Base-by-base conservation (phyloP, 306 rosid species). In the Corylus avellana region DNA sequence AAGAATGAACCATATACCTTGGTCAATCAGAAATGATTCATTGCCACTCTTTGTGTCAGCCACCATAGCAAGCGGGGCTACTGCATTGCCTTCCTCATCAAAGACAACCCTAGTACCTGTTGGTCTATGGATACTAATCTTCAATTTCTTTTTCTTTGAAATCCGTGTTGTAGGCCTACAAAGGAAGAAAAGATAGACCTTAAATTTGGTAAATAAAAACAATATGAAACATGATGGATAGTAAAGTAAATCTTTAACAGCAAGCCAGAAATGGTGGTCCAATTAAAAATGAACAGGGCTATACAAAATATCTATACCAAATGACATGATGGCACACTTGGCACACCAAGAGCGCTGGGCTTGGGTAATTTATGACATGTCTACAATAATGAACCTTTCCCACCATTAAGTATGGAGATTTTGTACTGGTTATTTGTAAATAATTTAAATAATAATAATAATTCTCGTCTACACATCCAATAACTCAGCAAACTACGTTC, bases 1-100 rank as follows among this genome's bases (percentile, higher is more conserved):
- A 54, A 61, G 79, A 82, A 55, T 16, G 62, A 32, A 18, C 17
- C 53, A 51, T 70, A 76, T 83, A 91, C 98, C 96, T 78, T 87
- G 87, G 83, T 95, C 98, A 72, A 89, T 85, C 69, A 75, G 29
- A 72, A 81, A 42, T 9, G 88, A 14, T 59, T 82, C 91, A 70
- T 71, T 64, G 75, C 76, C 85, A 64, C 78, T 75, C 5, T 87
- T 83, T 9, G 80, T 82, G 74, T 87, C 91, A 44, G 98, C 96
- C 55, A 92, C 72, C 87, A 85, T 86, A 2, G 95, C 97, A 64
- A 94, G 85, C 2, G 98, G 98, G 27, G 91, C 86, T 73, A 92
- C 86, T 58, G 90, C 77, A 84, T 92, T 86, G 73, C 97, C 96
- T 25, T 95, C 96, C 25, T 95, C 99, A 13, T 95, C 99, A 80